Base-by-base conservation (phyloP, 345 rosid genomes). In the Schrenkiella parvula region DNA sequence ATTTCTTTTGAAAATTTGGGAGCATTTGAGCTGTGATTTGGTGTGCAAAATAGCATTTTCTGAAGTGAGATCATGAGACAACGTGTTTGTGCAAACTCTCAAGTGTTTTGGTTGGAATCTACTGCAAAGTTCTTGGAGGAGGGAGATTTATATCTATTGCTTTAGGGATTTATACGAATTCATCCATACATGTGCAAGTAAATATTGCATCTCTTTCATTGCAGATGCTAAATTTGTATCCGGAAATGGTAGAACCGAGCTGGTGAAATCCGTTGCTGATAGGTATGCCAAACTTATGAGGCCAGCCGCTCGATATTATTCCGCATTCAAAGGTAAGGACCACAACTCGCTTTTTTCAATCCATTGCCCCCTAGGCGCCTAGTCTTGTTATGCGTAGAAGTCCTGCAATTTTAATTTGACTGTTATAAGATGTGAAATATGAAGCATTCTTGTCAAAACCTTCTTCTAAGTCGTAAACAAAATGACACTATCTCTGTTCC, bases 251-350 rank as follows among this genome's bases (percentile, higher is more conserved):
- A 82, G 79, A 51, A 58, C 85, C 63, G 93, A 87, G 87, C 44
- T 88, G 75, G 80, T 80, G 17, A 82, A 84, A 66, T 75, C 88
- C 58, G 68, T 55, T 31, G 52, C 88, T 59, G 87, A 87, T 71
- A 89, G 84, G 78, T 83, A 88, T 78, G 62, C 80, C 64, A 93
- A 87, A 81, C 95, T 83, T 68, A 80, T 86, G 80, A 89, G 88
- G 80, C 93, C 89, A 51, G 73, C 93, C 28, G 84, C 85, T 65
- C 87, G 92, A 53, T 77, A 78, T 64, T 68, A 66, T 82, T 75
- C 84, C 0, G 77, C 72, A 42, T 48, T 80, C 31, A 90, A 81
- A 88, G 93, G 98, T 93, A 61, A 50, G 8, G 2, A n/a, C 38
- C 19, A 19, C 52, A 10, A 15, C 29, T 25, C 21, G 22, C n/a